Evolutionary conservation across 2,329 filamentous ascomycete genomes (phyloP), one percentile per base, ranked within the genome.

Genomic region (Trichophyton simii): DNA sequence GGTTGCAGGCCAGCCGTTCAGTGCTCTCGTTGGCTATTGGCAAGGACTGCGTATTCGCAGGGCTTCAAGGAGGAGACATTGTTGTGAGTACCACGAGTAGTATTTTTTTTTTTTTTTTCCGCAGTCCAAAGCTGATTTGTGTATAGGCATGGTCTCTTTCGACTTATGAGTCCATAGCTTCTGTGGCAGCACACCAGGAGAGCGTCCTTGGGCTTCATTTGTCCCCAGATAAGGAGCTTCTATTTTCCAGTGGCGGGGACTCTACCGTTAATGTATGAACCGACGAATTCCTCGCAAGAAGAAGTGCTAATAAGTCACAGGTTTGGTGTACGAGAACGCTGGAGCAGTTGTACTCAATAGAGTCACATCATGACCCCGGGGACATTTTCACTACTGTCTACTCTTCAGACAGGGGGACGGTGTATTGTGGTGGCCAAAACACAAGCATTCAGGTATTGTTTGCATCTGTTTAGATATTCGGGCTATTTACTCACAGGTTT

Each of bases 331-430:
- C 91, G 1, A 80, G 78, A 50, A 87, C 84, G 4, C 85, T 96
- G 72, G 82, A 82, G 61, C 85, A 88, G 31, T 80, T 94, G 0
- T 94, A 91, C 76, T 90, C 94, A 65, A 88, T 97, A 64, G 95
- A 95, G 78, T 95, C 91, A 65, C 87, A 87, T 57, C 92, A 95
- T 74, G 94, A 97, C 68, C 88, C 96, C 46, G 94, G 94, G 63
- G 94, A 99, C 76, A 85, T 99, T 63, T 97, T 97, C 72, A 95
- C 90, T 67, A 86, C 96, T n/a, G 87, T 87, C 1, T 96, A 95
- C 73, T 96, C 91, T 3, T 77, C 84, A 5, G 82, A 85, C 66
- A 80, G 89, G 68, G 83, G 92, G 66, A 95, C 88, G 0, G 82
- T 96, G 3, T 97, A 96, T 72, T 83, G 96, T 50, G 94, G 94